Evolutionary conservation across 2,329 filamentous ascomycete species (phyloP).

Genomic region (Sarocladium kiliense): DNA sequence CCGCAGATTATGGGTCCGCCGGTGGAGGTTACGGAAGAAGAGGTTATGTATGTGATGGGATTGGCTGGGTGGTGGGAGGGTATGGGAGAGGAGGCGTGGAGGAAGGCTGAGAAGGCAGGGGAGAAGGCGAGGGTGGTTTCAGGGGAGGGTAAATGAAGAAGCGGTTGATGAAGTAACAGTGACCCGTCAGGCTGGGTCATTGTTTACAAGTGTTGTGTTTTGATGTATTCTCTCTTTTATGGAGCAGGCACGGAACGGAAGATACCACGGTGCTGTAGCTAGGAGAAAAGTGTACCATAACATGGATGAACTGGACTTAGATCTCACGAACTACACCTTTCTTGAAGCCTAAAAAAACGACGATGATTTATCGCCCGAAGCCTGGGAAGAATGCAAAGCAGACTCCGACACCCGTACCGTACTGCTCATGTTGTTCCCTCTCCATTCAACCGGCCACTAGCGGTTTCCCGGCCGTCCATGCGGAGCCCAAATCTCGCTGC

Average conservation of each 20-base stretch:
- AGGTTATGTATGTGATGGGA: slow-evolving; percentile 42
- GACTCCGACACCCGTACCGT: background rate
- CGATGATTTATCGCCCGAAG: background rate
- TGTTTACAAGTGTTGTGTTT: no score
- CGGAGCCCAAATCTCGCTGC: background rate
- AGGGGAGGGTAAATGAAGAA: slow-evolving; percentile 17
- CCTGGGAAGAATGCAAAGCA: no score
- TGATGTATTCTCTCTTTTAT: background rate
- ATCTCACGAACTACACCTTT: no score
- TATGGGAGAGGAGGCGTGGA: slow-evolving; percentile 40
- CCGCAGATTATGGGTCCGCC: slow-evolving; percentile 56
- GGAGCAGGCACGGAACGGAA: background rate
- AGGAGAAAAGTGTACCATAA: background rate
- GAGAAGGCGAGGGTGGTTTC: slow-evolving; percentile 20
- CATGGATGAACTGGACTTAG: no score
- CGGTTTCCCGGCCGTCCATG: background rate
- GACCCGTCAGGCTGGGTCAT: no score
- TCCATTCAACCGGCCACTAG: background rate
- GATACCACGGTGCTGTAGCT: background rate
- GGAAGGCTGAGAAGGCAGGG: slow-evolving; percentile 44
- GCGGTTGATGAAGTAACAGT: background rate
- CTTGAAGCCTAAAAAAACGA: background rate
- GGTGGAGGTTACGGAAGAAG: slow-evolving; percentile 47
- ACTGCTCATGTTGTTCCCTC: background rate
- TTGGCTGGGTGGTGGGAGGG: slow-evolving; percentile 45